These are phyloP conservation scores for Elaphomyces granulatus DNA, from an alignment of 495 filamentous ascomycete species.

Conservation along the genomic window DNA sequence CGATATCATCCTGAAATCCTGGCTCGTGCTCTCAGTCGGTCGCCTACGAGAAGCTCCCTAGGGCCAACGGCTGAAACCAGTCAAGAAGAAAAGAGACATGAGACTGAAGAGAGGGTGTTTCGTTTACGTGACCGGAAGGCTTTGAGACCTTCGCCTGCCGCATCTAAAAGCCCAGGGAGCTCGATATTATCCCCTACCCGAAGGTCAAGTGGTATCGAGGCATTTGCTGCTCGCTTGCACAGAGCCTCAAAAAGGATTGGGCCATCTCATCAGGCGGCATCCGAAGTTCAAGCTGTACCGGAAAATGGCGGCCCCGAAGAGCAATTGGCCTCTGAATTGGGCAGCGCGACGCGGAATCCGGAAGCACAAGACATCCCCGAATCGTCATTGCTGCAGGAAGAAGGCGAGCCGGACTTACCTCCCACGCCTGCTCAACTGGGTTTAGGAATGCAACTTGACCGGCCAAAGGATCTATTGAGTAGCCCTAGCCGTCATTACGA, in stretches of 20 bases:
- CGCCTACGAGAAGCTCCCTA: conserved; percentile 15
- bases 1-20: conserved; percentile 47
- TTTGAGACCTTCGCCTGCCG: conserved; percentile 24
- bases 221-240: conserved; percentile 29
- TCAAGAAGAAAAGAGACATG: conserved; percentile 9
- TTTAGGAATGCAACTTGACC: conserved; percentile 30
- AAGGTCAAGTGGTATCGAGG: conserved; percentile 21
- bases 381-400: conserved; percentile 22
- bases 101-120: conserved; percentile 15
- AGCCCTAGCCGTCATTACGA: conserved; percentile 27
- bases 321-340: conserved; percentile 28
- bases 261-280: conserved; percentile 26
- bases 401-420: conserved; percentile 52
- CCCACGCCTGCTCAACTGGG: conserved; percentile 52
- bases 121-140: conserved; percentile 25
- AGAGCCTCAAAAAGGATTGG: conserved; percentile 27
- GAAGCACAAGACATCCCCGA: conserved; percentile 11
- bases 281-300: conserved; percentile 27
- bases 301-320: conserved; percentile 23
- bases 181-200: conserved; percentile 21
- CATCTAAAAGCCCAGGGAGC: conserved; percentile 25
- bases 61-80: too few species aligned
- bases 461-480: conserved; percentile 23
- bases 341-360: conserved; percentile 18
- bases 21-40: conserved; percentile 31